phyloP scores from a whole-genome alignment of 768 basidiomycete genomes.

The Ephemerocybe angulata region DNA sequence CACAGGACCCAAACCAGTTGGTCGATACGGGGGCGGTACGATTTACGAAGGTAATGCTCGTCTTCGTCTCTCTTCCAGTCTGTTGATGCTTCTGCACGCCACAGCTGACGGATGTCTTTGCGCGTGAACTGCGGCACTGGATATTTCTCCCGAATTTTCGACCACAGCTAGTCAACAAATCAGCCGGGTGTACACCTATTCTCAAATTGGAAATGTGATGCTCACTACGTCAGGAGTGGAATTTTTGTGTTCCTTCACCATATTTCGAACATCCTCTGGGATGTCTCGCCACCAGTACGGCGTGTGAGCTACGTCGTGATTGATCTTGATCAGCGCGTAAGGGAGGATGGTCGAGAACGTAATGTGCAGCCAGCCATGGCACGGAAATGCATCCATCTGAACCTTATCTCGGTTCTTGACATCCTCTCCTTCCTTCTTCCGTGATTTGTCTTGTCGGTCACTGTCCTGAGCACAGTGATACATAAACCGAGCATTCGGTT shows the following conservation, averaged over 20 bases:
- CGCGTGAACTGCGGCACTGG: no score
- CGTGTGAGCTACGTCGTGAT: not conserved
- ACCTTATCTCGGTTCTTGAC: not conserved
- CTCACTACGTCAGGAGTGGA: not conserved
- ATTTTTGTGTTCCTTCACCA: not conserved
- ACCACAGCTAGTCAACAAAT: no score
- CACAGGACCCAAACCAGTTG: slow-evolving; percentile 29
- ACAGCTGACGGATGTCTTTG: slow-evolving; percentile 13
- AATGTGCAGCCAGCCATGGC: not conserved
- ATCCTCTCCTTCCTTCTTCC: not conserved
- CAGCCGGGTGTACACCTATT: no score
- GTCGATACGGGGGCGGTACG: slow-evolving; percentile 24
- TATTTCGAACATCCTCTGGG: not conserved
- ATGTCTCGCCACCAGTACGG: not conserved
- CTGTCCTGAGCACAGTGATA: not conserved
- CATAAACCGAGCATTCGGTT: no score
- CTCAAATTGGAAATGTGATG: not conserved
- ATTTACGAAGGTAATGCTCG: slow-evolving; percentile 22
- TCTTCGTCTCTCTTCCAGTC: no score
- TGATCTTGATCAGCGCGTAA: not conserved
- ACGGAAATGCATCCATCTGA: not conserved
- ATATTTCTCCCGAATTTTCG: no score
- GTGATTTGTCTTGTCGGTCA: not conserved
- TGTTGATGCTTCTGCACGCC: slow-evolving; percentile 27
- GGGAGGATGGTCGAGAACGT: not conserved